Base-by-base conservation (phyloP, 2,329 filamentous ascomycete species). In the Aspergillus persii region DNA sequence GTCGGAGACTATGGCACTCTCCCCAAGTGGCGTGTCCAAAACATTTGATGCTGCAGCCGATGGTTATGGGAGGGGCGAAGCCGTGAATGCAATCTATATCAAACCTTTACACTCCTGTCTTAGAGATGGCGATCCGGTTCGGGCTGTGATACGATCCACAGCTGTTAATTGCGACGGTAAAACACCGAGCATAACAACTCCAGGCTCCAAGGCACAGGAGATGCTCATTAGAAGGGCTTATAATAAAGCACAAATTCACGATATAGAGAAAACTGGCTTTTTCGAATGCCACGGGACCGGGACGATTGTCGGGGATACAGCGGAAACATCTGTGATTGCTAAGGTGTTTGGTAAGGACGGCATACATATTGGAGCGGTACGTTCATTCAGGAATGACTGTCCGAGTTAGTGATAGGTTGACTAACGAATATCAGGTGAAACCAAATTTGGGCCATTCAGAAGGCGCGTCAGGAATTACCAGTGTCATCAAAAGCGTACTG, bases 21-120 rank as follows among this genome's bases (percentile, higher is more conserved):
- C 74, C 1, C 66, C 69, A 0, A 63, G 64, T 0, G 74, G 71
- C 12, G 51, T 30, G 2, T 71, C 68, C 50, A 67, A 67, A 18
- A 69, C 68, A 0, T 74, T 75, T 53, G 65, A 66, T 59, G 68
- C 63, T 8, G 58, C 59, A 1, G 71, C 73, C 0, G 63, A 75
- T 52, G 72, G 75, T 2, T 74, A 71, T 60, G 72, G 62, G 3
- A 59, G 74, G 3, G 76, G 68, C 1, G 73, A 77, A 56, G 68
- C 68, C 0, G 63, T 76, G 26, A 69, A 23, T 66, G 71, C 27
- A 68, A 68, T 76, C 2, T 69, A 61, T 27, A 54, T 76, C 12
- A 76, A 76, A 55, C 52, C 8, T 2, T 56, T 77, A 2, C 23
- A 44, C 7, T 62, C 67, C 53, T 74, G 74, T 1, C n/a, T 75